A percentile compares a stretch with the other conserved stretches of the same genome.
phyloP scores from a whole-genome alignment of 768 basidiomycete genomes.

The Chalciporus chontae region DNA sequence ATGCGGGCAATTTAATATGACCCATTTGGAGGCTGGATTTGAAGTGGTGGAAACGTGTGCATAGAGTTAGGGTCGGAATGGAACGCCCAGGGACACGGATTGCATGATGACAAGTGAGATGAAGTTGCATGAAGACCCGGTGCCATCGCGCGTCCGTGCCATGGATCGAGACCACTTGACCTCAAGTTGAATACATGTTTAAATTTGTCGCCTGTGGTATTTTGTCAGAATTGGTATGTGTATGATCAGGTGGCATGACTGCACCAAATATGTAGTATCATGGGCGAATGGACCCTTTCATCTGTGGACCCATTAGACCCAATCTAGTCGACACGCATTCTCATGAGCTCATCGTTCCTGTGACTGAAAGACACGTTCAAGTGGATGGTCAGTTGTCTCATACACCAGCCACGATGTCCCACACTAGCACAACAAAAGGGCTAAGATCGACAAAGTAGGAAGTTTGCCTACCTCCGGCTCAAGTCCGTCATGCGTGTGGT shows the following conservation, averaged over 20 bases:
- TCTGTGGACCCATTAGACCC: conserved; percentile 2
- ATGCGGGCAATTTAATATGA: neutral
- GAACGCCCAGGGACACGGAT: neutral
- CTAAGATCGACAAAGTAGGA: no score
- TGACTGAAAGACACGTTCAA: conserved; percentile 6
- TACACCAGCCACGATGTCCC: neutral
- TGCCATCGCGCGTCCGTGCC: neutral
- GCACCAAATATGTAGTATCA: neutral
- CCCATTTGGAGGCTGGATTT: no score
- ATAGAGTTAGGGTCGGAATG: neutral
- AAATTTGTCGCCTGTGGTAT: conserved; percentile 20
- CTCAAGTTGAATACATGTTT: conserved; percentile 1
- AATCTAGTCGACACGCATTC: conserved; percentile 15
- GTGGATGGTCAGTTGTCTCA: neutral
- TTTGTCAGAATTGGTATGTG: neutral
- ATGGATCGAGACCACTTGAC: conserved; percentile 8
- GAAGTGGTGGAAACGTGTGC: neutral
- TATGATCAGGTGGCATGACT: conserved; percentile 1
- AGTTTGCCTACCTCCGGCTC: neutral
- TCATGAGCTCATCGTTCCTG: conserved; percentile 18
- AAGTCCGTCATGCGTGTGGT: conserved; percentile 4
- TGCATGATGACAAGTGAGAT: neutral
- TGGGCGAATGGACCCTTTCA: conserved; percentile 9
- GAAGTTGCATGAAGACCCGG: neutral
- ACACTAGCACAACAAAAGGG: neutral